Conservation (phyloP, 768 basidiomycete species). For the Lactifluus subvellereus region DNA sequence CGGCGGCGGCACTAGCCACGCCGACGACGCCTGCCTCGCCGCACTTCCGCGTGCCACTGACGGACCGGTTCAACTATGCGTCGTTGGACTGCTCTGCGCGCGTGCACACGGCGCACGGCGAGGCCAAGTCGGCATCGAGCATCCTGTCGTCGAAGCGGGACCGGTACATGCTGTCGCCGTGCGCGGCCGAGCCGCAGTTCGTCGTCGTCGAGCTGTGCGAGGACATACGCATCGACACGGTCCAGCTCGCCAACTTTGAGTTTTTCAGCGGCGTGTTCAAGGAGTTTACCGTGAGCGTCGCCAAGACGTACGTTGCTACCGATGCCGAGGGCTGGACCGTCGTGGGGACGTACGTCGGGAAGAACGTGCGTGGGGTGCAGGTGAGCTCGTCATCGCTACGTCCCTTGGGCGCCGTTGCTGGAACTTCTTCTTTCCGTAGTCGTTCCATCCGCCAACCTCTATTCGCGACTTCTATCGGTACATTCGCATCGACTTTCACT, state of each 20-base stretch:
- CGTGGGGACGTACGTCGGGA: slow-evolving; percentile 81
- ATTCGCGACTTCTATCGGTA: slow-evolving; percentile 86
- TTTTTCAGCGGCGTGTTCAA: slow-evolving; percentile 97
- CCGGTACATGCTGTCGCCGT: slow-evolving; percentile 95
- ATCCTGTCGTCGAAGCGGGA: slow-evolving; percentile 89
- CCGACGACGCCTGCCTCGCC: slow-evolving; percentile 40
- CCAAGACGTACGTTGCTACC: slow-evolving; percentile 39
- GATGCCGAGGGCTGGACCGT: slow-evolving; percentile 41
- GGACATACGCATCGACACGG: slow-evolving; percentile 93
- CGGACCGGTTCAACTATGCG: slow-evolving; percentile 93
- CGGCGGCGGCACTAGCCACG: neutral
- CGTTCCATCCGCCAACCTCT: slow-evolving; percentile 71
- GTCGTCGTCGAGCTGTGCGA: slow-evolving; percentile 96
- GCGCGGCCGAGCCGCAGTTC: slow-evolving; percentile 59
- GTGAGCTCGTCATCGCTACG: slow-evolving; percentile 37
- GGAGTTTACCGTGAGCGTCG: slow-evolving; percentile 79
- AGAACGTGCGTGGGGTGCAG: slow-evolving; percentile 89
- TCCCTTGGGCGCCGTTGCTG: neutral
- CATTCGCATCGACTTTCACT: slow-evolving; percentile 88
- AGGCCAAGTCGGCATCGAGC: slow-evolving; percentile 74
- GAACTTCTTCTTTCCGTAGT: slow-evolving; percentile 35
- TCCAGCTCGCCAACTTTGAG: slow-evolving; percentile 95
- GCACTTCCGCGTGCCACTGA: slow-evolving; percentile 67
- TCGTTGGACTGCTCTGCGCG: slow-evolving; percentile 89
- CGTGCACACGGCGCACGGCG: slow-evolving; percentile 76